Conservation (phyloP, 116 monocot species). For the Iris pallida region DNA sequence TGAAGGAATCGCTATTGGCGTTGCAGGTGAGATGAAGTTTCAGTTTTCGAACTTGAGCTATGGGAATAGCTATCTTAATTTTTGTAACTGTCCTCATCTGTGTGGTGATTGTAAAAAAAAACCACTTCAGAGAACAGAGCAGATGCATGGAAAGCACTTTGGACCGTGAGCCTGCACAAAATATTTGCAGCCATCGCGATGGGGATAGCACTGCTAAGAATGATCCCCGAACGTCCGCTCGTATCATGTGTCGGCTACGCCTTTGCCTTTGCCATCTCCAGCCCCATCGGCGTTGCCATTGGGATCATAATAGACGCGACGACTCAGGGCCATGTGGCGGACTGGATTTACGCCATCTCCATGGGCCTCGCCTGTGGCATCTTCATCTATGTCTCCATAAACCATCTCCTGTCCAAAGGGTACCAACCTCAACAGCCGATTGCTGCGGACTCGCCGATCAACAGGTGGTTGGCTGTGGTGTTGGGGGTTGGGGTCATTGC, state of each 20-base stretch:
- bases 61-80: too few species aligned
- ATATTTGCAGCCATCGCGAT: constrained; percentile 75
- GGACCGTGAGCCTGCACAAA: constrained; percentile 78
- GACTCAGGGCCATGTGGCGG: constrained; percentile 55
- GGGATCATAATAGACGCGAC: constrained; percentile 75
- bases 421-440: constrained; percentile 29
- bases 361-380: constrained; percentile 74
- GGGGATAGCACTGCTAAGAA: constrained; percentile 70
- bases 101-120: neutral
- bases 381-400: constrained; percentile 72
- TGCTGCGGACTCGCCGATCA: constrained; percentile 15
- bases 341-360: constrained; percentile 79
- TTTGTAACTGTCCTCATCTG: neutral
- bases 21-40: constrained; percentile 34
- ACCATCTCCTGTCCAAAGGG: constrained; percentile 67
- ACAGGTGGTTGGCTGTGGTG: constrained; percentile 48
- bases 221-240: constrained; percentile 65
- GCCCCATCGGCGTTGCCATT: constrained; percentile 68
- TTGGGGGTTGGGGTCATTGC: constrained; percentile 63
- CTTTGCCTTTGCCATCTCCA: constrained; percentile 80
- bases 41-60: too few species aligned
- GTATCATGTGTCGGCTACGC: constrained; percentile 49
- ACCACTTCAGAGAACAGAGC: constrained; percentile 59
- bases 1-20: constrained; percentile 75
- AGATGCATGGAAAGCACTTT: constrained; percentile 73